These are phyloP conservation scores for Fraxinus angustifolia DNA, from an alignment of 305 asterid species.

Conservation along the genomic window DNA sequence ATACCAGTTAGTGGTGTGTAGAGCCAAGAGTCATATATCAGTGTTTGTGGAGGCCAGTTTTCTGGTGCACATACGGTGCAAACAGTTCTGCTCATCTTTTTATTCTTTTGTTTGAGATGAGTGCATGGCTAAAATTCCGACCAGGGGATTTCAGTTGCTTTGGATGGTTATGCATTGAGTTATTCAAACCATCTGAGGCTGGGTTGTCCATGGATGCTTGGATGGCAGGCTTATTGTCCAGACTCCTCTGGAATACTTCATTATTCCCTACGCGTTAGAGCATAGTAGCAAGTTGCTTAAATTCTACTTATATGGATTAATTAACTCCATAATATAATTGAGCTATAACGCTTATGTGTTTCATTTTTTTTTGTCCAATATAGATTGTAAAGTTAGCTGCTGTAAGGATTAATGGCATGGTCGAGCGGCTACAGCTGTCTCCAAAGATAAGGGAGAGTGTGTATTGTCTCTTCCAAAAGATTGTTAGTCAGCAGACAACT, in stretches of 20 bases:
- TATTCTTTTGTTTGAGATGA: background rate
- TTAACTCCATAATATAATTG: background rate
- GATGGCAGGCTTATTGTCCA: constrained; percentile 1
- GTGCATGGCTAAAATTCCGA: background rate
- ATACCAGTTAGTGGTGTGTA: background rate
- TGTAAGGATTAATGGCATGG: constrained; percentile 97
- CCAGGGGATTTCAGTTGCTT: background rate
- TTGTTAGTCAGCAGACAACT: constrained; percentile 66
- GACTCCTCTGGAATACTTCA: background rate
- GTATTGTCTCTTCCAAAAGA: constrained; percentile 86
- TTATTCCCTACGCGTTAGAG: background rate
- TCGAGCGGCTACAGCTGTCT: constrained; percentile 87
- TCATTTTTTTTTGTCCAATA: constrained; percentile 8
- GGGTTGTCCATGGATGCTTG: constrained; percentile 8
- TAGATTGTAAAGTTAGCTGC: constrained; percentile 94
- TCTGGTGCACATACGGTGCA: background rate
- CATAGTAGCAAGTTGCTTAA: constrained; percentile 5
- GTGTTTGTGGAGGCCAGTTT: background rate
- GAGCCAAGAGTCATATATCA: background rate
- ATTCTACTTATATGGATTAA: background rate
- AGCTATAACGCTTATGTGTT: background rate
- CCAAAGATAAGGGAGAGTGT: constrained; percentile 79
- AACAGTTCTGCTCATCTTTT: background rate
- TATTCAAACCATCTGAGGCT: background rate
- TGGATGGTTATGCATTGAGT: background rate